These are phyloP conservation scores for Laburnicola sp. DNA, from an alignment of 2,329 filamentous ascomycete genomes.

Conservation along the genomic window DNA sequence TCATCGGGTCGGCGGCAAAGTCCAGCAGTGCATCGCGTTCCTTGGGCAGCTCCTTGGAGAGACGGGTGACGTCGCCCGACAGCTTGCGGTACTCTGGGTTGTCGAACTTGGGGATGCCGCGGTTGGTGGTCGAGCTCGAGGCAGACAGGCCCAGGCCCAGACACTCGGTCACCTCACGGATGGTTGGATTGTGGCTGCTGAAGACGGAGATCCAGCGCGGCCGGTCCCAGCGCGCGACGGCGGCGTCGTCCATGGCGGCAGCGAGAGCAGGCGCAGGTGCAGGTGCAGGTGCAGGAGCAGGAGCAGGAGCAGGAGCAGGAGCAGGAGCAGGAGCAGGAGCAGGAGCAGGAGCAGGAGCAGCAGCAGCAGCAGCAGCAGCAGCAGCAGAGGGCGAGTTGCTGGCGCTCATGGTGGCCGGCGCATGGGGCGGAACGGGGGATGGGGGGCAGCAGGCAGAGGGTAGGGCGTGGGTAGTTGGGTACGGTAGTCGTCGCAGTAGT, in stretches of 20 bases:
- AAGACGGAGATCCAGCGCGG: conserved; percentile 43
- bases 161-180: conserved; percentile 44
- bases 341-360: no score
- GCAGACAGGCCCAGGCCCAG: conserved; percentile 40
- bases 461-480: conserved; percentile 8
- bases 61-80: conserved; percentile 40
- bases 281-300: no score
- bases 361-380: background rate
- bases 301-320: no score
- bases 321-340: no score
- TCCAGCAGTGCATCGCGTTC: conserved; percentile 43
- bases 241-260: conserved; percentile 32
- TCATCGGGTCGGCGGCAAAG: conserved; percentile 39
- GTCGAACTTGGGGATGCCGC: conserved; percentile 46
- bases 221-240: conserved; percentile 41
- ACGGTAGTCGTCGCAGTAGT: background rate
- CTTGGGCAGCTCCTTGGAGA: conserved; percentile 43
- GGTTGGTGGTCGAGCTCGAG: conserved; percentile 42
- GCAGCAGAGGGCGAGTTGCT: conserved; percentile 21
- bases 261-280: no score
- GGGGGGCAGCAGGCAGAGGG: conserved; percentile 10
- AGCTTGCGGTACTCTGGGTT: conserved; percentile 43
- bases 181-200: conserved; percentile 43
- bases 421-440: conserved; percentile 3
- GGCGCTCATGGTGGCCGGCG: conserved; percentile 31